A percentile compares a stretch with the other conserved stretches of the same genome.
Evolutionary conservation across 306 rosid genomes (phyloP).

Genomic region (Cicer arietinum): DNA sequence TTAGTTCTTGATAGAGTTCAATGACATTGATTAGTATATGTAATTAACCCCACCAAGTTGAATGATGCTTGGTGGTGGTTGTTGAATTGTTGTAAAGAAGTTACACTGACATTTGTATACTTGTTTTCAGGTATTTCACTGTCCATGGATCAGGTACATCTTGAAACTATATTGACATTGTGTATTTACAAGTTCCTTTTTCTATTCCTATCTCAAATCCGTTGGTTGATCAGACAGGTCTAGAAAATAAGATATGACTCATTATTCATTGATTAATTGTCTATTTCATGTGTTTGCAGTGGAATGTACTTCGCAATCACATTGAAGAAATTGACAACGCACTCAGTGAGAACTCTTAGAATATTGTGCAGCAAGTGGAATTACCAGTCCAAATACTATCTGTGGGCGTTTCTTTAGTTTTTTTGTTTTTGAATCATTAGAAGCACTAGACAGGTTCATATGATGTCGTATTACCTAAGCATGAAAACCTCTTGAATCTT

Average conservation of each 20-base stretch:
- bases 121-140: constrained; percentile 84
- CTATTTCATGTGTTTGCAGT: constrained; percentile 58
- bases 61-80: background rate
- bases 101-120: constrained; percentile 43
- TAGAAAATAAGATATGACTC: background rate
- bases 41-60: background rate
- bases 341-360: constrained; percentile 56
- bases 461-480: constrained; percentile 32
- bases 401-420: constrained; percentile 9
- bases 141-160: constrained; percentile 83
- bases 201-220: background rate
- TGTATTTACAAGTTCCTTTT: constrained; percentile 8
- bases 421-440: constrained; percentile 26
- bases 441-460: constrained; percentile 15
- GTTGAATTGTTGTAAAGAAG: constrained; percentile 16
- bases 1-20: background rate
- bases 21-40: background rate
- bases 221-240: background rate
- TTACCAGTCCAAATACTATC: constrained; percentile 21
- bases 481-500: constrained; percentile 13
- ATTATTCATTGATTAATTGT: constrained; percentile 4
- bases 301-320: constrained; percentile 76
- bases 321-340: constrained; percentile 79
- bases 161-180: constrained; percentile 5
- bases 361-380: constrained; percentile 24